phyloP scores from a whole-genome alignment of 140 eudicot genomes.

The Ambrosia hybrid region DNA sequence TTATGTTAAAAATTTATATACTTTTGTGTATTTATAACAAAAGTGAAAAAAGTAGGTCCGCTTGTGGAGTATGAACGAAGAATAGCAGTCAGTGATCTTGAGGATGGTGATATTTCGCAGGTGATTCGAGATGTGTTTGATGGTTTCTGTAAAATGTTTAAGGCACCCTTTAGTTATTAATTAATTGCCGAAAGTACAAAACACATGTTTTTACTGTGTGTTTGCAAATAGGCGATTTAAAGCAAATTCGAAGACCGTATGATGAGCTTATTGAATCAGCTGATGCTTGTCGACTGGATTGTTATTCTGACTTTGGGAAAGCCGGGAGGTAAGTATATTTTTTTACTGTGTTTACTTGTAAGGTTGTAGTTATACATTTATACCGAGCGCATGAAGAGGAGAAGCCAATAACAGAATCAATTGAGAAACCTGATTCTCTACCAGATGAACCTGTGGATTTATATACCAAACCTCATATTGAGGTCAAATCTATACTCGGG shows the following conservation, averaged over 20 bases:
- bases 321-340: constrained; percentile 53
- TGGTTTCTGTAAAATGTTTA: constrained; percentile 1
- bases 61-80: constrained; percentile 90
- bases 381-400: constrained; percentile 7
- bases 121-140: constrained; percentile 32
- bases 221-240: constrained; percentile 72
- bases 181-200: not conserved
- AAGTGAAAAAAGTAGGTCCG: constrained; percentile 59
- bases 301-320: constrained; percentile 77
- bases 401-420: constrained; percentile 29
- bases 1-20: not conserved
- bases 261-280: constrained; percentile 86
- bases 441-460: constrained; percentile 26
- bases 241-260: constrained; percentile 87
- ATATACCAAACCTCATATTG: constrained; percentile 19
- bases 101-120: constrained; percentile 88
- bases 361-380: not conserved
- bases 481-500: constrained; percentile 28
- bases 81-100: constrained; percentile 81
- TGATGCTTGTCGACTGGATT: constrained; percentile 82
- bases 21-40: constrained; percentile 34
- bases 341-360: not conserved
- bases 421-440: constrained; percentile 25
- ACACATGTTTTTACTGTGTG: constrained; percentile 2
- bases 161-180: not conserved